These are phyloP conservation scores for Neoboletus subvelutipes DNA, from an alignment of 768 basidiomycete species.

Conservation along the genomic window DNA sequence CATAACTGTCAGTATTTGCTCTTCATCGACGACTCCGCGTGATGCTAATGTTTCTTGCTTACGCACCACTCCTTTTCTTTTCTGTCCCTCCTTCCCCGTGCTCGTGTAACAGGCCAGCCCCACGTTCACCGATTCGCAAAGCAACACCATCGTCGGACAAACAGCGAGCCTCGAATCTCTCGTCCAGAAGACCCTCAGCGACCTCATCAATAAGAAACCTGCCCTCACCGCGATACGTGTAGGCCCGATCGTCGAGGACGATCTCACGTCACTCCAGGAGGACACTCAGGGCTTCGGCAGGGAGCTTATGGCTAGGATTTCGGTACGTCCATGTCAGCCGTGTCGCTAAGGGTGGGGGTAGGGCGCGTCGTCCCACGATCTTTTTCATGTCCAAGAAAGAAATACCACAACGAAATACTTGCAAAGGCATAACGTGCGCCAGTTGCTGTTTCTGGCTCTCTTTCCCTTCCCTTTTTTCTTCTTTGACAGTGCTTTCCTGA, in stretches of 20 bases:
- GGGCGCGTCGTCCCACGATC: too few relatives aligned
- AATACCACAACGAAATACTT: not conserved
- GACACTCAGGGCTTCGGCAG: not conserved
- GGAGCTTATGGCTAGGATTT: not conserved
- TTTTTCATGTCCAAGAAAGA: not conserved
- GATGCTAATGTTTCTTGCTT: not conserved
- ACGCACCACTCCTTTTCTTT: not conserved
- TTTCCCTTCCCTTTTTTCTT: not conserved
- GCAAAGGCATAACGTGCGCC: too few relatives aligned
- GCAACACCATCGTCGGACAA: fast-evolving
- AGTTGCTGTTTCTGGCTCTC: not conserved
- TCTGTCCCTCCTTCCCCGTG: not conserved
- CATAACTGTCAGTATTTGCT: not conserved
- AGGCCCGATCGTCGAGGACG: not conserved
- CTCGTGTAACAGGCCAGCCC: not conserved
- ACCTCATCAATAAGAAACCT: not conserved
- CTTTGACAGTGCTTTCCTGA: not conserved
- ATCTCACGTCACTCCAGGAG: not conserved
- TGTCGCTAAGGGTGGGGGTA: not conserved
- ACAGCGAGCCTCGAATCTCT: fast-evolving
- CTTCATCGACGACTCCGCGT: not conserved
- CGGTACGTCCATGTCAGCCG: not conserved
- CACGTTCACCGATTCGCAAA: not conserved
- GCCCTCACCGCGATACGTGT: fast-evolving
- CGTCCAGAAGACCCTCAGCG: not conserved